These are phyloP conservation scores for Achaetomiella virescens DNA, from an alignment of 495 filamentous ascomycete species.

Conservation along the genomic window DNA sequence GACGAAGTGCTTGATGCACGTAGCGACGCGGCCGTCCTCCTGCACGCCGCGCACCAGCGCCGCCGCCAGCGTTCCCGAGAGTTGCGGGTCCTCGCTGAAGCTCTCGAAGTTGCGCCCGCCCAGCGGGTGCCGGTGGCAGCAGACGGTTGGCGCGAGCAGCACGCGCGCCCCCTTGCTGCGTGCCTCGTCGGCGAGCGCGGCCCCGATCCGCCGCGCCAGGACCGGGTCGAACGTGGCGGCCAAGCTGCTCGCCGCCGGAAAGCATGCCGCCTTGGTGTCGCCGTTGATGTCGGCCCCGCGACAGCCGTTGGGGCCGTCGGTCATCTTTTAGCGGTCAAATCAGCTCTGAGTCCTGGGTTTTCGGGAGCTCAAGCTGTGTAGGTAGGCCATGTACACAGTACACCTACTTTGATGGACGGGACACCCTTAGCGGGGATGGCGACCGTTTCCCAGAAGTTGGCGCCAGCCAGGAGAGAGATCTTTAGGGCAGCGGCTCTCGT, in stretches of 20 bases:
- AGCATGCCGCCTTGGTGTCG: conserved; percentile 59
- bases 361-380: no score
- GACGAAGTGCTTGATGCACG: conserved; percentile 77
- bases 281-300: background rate
- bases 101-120: conserved; percentile 77
- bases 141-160: conserved; percentile 70
- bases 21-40: conserved; percentile 59
- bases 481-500: no score
- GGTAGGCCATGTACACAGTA: no score
- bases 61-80: conserved; percentile 63
- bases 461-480: no score
- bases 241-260: conserved; percentile 63
- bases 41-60: conserved; percentile 64
- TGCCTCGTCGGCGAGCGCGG: conserved; percentile 60
- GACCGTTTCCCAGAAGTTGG: no score
- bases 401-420: no score
- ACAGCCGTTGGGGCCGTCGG: no score
- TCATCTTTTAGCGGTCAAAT: no score
- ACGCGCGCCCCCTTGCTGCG: conserved; percentile 64
- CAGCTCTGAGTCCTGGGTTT: no score
- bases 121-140: conserved; percentile 68
- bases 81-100: conserved; percentile 64
- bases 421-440: no score
- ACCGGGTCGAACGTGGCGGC: conserved; percentile 65
- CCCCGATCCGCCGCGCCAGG: conserved; percentile 55